These are phyloP conservation scores for Daldinia loculata DNA, from an alignment of 495 filamentous ascomycete species.

Conservation along the genomic window DNA sequence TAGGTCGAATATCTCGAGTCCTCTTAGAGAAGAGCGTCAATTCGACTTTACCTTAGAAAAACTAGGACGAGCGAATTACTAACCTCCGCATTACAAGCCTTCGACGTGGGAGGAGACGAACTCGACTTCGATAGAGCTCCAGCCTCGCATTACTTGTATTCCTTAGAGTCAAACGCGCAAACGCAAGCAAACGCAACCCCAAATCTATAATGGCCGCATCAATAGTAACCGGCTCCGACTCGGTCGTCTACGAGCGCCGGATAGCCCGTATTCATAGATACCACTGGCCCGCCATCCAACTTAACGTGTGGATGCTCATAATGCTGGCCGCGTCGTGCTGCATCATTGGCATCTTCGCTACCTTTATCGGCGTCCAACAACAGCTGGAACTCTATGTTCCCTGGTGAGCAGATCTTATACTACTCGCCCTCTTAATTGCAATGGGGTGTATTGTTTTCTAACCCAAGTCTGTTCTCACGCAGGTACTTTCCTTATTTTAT, in stretches of 20 bases:
- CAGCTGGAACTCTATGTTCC: conserved; percentile 75
- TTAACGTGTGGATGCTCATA: conserved; percentile 92
- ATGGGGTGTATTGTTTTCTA: not conserved
- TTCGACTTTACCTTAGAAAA: no score
- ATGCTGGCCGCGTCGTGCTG: conserved; percentile 80
- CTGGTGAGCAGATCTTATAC: conserved; percentile 68
- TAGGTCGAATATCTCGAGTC: not conserved
- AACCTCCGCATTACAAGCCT: not conserved
- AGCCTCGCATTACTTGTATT: not conserved
- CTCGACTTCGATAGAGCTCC: not conserved
- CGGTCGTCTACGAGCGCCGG: conserved; percentile 54
- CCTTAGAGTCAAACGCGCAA: not conserved
- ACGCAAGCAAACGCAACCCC: not conserved
- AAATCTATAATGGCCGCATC: conserved; percentile 51
- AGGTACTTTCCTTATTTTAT: conserved; percentile 98
- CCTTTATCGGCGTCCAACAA: conserved; percentile 82
- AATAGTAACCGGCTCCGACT: conserved; percentile 48
- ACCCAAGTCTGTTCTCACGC: not conserved
- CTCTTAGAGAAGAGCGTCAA: not conserved
- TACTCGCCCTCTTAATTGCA: not conserved
- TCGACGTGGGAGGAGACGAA: not conserved
- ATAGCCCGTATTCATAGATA: conserved; percentile 70
- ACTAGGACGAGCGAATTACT: not conserved
- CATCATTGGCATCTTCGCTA: conserved; percentile 85
- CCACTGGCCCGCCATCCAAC: conserved; percentile 91